Base-by-base conservation (phyloP, 2,329 filamentous ascomycete genomes). In the Colletotrichum caudatum region DNA sequence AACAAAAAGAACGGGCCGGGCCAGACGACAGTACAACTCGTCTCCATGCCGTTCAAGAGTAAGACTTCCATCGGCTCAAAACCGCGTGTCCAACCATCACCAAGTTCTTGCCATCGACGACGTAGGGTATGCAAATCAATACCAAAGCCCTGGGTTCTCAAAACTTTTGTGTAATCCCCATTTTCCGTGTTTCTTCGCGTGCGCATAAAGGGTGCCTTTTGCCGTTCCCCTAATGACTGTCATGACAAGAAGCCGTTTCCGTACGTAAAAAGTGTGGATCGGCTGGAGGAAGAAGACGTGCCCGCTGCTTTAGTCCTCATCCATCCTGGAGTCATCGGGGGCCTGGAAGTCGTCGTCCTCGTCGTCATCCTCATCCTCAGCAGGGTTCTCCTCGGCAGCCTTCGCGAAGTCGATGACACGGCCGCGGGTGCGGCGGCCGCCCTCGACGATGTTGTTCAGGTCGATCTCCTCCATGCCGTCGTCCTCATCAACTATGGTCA, bases 401-500 rank as follows among this genome's bases (percentile, higher is more conserved):
- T 97, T 94, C 78, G 93, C 92, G 84, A 94, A 98, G 87, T 98
- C 94, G 81, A 98, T 98, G 79, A 91, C 88, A 82, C 94, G 93
- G 80, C 95, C 95, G 79, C 95, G 95, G 74, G 95, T 98, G 82
- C 96, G 95, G 77, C 91, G 90, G 74, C 92, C 92, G 75, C 87
- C 88, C 71, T 84, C 81, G 79, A 98, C 91, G 81, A 98, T 97
- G 88, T 98, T 98, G 81, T 89, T 89, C 69, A 89, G 86, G 80
- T 97, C 94, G 81, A 99, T 98, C 84, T 95, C 95, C 80, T 97
- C 93, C 87, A 97, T 89, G 82, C 93, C 92, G 78, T 94, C 94
- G 56, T 93, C 92, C 64, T 93, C 93, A 76, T 92, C 91, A 68
- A 84, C 88, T 83, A 81, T 57, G 41, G 74, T 67, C 74, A 69